phyloP scores from a whole-genome alignment of 805 yeast species.

The Wickerhamomyces rabaulensis region DNA sequence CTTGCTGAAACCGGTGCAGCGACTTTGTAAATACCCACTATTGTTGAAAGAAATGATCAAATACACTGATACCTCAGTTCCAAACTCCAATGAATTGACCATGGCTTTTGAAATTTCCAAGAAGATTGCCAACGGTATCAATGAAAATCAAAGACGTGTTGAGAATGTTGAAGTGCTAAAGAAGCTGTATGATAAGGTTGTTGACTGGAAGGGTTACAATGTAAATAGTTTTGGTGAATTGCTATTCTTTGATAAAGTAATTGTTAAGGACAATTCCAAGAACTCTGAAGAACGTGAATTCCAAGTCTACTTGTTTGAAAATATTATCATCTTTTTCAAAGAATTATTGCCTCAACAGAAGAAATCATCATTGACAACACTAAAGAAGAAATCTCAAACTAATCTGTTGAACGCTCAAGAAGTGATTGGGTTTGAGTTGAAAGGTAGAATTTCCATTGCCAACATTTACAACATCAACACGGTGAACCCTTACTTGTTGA shows the following conservation, averaged over 20 bases:
- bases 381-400: conserved; percentile 33
- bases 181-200: conserved; percentile 67
- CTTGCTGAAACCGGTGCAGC: conserved; percentile 89
- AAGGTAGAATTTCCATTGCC: conserved; percentile 78
- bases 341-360: conserved; percentile 42
- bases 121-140: conserved; percentile 80
- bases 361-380: conserved; percentile 43
- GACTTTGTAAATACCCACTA: conserved; percentile 92
- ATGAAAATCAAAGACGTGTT: conserved; percentile 88
- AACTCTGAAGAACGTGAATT: conserved; percentile 74
- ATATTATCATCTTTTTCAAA: conserved; percentile 57
- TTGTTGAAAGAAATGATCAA: conserved; percentile 72
- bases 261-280: conserved; percentile 51
- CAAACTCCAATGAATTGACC: conserved; percentile 59
- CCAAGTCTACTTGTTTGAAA: conserved; percentile 84
- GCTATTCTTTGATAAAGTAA: conserved; percentile 65
- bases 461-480: conserved; percentile 49
- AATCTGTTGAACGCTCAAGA: conserved; percentile 14
- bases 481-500: conserved; percentile 49
- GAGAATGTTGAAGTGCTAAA: conserved; percentile 74
- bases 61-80: conserved; percentile 46
- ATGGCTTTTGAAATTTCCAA: conserved; percentile 70
- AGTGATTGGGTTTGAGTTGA: conserved; percentile 48
- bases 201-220: conserved; percentile 90
- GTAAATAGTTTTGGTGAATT: conserved; percentile 79